Percentiles rank a stretch among this genome's conserved stretches.
Conservation (phyloP, 331 rosid genomes). For the Rhamnella rubrinervis region DNA sequence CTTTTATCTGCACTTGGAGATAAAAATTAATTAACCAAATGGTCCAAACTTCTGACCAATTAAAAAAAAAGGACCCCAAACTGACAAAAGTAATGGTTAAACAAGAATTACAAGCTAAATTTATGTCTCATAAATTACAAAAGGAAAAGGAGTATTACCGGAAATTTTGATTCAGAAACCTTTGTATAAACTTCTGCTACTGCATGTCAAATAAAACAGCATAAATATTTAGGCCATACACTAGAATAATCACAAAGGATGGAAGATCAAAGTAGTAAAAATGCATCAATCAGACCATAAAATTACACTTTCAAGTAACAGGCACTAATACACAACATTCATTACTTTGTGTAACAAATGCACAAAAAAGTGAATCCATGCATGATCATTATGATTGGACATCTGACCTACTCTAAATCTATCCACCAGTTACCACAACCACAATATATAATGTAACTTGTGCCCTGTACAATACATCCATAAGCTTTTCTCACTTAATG, state of each 20-base stretch:
- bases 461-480: neutral
- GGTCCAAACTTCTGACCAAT: neutral
- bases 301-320: conserved; percentile 10
- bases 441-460: neutral
- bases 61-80: conserved; percentile 12
- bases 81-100: conserved; percentile 3
- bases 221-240: conserved; percentile 26
- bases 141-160: conserved; percentile 45
- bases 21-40: conserved; percentile 19
- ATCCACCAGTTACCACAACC: neutral
- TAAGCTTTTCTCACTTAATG: neutral
- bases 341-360: neutral
- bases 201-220: conserved; percentile 50
- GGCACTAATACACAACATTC: conserved; percentile 13
- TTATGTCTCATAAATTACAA: conserved; percentile 1
- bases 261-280: conserved; percentile 1
- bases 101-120: neutral
- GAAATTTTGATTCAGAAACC: conserved; percentile 81
- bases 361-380: neutral
- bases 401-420: neutral
- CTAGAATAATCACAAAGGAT: neutral
- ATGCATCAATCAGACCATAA: conserved; percentile 13
- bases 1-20: conserved; percentile 72
- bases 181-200: conserved; percentile 64
- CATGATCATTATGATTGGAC: neutral